phyloP scores from a whole-genome alignment of 805 yeast genomes.

The Kodamaea jinghongensis region DNA sequence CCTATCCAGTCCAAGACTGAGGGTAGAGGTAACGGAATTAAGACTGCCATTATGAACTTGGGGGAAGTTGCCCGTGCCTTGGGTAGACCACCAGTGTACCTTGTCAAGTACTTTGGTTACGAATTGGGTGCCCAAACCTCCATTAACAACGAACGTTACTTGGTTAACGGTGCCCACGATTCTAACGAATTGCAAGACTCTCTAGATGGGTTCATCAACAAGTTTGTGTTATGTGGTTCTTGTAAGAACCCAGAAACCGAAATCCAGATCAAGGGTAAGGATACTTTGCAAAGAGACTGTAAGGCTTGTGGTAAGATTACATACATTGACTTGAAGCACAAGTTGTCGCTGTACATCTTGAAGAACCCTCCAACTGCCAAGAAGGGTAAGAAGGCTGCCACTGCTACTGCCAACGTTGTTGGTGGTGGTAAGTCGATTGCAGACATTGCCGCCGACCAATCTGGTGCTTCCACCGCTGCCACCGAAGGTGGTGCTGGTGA shows the following conservation, averaged over 20 bases:
- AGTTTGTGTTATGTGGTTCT: slow-evolving; percentile 88
- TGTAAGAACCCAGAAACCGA: slow-evolving; percentile 99
- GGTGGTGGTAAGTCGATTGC: slow-evolving; percentile 83
- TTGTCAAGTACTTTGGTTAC: slow-evolving; percentile 91
- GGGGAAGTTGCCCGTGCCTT: slow-evolving; percentile 93
- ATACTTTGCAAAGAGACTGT: slow-evolving; percentile 82
- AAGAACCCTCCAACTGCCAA: slow-evolving; percentile 80
- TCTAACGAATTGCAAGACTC: slow-evolving; percentile 87
- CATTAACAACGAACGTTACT: slow-evolving; percentile 73
- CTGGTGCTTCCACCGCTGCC: slow-evolving; percentile 23
- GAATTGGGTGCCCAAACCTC: slow-evolving; percentile 97
- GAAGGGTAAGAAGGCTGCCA: slow-evolving; percentile 62
- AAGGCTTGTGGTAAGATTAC: slow-evolving; percentile 97
- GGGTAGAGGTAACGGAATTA: slow-evolving; percentile 99
- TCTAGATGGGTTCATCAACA: slow-evolving; percentile 89
- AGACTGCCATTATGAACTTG: slow-evolving; percentile 87
- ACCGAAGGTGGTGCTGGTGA: slow-evolving; percentile 34
- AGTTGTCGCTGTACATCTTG: slow-evolving; percentile 78
- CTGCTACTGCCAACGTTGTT: slow-evolving; percentile 86
- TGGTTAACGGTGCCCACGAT: slow-evolving; percentile 94
- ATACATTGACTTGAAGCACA: slow-evolving; percentile 78
- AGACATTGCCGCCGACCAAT: slow-evolving; percentile 61
- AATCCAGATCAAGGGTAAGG: slow-evolving; percentile 73
- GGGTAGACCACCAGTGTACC: slow-evolving; percentile 88
- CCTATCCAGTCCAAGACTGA: slow-evolving; percentile 94